phyloP scores from a whole-genome alignment of 768 basidiomycete species.

The Lentinula guzmanii region DNA sequence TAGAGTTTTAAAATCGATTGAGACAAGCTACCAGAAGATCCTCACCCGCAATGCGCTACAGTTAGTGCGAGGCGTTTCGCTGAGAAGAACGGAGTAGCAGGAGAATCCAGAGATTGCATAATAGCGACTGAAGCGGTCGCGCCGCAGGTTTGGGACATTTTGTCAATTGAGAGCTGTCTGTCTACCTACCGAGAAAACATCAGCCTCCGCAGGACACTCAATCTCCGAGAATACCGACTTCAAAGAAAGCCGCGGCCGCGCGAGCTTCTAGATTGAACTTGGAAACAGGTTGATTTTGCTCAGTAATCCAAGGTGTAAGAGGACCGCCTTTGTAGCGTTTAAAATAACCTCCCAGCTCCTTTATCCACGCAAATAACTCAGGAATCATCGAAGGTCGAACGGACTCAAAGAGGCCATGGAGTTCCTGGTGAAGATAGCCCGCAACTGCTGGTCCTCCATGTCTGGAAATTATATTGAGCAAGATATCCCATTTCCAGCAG shows the following conservation, averaged over 20 bases:
- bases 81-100: slow-evolving; percentile 77
- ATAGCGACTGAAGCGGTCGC: slow-evolving; percentile 89
- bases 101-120: slow-evolving; percentile 84
- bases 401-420: slow-evolving; percentile 81
- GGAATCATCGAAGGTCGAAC: slow-evolving; percentile 67
- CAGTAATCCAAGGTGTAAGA: slow-evolving; percentile 59
- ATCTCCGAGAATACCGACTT: slow-evolving; percentile 41
- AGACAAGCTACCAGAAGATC: not conserved
- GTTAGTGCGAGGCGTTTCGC: slow-evolving; percentile 73
- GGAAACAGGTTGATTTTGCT: slow-evolving; percentile 20
- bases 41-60: slow-evolving; percentile 89
- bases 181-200: slow-evolving; percentile 54
- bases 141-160: slow-evolving; percentile 70
- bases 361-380: slow-evolving; percentile 70
- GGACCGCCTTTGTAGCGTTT: slow-evolving; percentile 81
- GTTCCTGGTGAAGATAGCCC: slow-evolving; percentile 76
- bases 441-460: slow-evolving; percentile 92
- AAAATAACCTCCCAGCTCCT: slow-evolving; percentile 85
- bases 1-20: not conserved
- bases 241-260: slow-evolving; percentile 81
- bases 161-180: slow-evolving; percentile 61
- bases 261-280: slow-evolving; percentile 77
- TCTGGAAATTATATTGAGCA: slow-evolving; percentile 31
- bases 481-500: not conserved
- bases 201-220: not conserved